These are phyloP conservation scores for Waitea zeae DNA, from an alignment of 1,284 basidiomycete genomes.

Conservation along the genomic window DNA sequence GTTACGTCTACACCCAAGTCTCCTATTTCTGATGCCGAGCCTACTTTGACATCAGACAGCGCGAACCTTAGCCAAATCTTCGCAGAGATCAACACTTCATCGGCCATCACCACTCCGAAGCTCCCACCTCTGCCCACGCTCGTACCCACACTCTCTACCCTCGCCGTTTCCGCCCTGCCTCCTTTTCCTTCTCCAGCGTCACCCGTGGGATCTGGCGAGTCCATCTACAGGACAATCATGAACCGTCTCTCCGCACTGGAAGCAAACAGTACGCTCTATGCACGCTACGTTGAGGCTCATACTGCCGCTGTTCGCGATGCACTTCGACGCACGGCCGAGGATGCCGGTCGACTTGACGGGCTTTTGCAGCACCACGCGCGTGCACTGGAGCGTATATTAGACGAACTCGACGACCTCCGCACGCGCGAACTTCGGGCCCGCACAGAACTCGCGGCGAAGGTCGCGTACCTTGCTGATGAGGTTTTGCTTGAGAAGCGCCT, in stretches of 20 bases:
- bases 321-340: conserved; percentile 63
- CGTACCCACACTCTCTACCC: conserved; percentile 2
- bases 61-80: not conserved
- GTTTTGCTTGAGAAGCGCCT: conserved; percentile 72
- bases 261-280: conserved; percentile 74
- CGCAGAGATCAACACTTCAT: not conserved
- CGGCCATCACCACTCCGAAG: conserved; percentile 2
- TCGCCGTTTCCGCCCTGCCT: conserved; percentile 7
- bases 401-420: conserved; percentile 57
- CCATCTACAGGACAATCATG: conserved; percentile 93
- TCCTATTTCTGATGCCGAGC: not conserved
- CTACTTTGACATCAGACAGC: not conserved
- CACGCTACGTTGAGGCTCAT: conserved; percentile 86
- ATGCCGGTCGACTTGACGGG: conserved; percentile 62
- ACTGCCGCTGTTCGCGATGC: conserved; percentile 63
- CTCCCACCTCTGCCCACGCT: conserved; percentile 2
- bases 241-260: conserved; percentile 81
- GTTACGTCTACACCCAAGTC: no score
- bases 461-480: conserved; percentile 63
- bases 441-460: conserved; percentile 39
- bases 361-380: conserved; percentile 24
- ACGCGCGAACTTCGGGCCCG: conserved; percentile 54
- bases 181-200: conserved; percentile 7
- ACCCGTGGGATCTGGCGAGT: conserved; percentile 62
- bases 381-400: conserved; percentile 39